These are phyloP conservation scores for Salix brachista DNA, from an alignment of 345 rosid genomes.

Conservation along the genomic window DNA sequence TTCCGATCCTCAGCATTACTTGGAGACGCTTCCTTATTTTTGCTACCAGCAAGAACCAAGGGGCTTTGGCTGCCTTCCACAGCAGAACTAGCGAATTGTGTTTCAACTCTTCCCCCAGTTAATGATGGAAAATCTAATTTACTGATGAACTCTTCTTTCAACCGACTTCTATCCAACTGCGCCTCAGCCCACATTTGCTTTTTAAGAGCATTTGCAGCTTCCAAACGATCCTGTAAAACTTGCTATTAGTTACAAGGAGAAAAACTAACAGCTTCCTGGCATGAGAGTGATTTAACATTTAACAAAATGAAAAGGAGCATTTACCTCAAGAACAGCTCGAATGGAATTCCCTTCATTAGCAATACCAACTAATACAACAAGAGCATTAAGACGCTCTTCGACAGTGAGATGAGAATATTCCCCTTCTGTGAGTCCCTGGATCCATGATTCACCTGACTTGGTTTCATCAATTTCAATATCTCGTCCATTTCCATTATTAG, in stretches of 20 bases:
- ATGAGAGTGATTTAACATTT: constrained; percentile 8
- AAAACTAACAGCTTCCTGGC: background rate
- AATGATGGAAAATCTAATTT: constrained; percentile 53
- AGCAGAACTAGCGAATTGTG: constrained; percentile 32
- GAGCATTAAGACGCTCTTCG: constrained; percentile 90
- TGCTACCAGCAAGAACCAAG: constrained; percentile 28
- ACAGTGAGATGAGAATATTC: constrained; percentile 92
- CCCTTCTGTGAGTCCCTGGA: constrained; percentile 90
- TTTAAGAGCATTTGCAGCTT: constrained; percentile 94
- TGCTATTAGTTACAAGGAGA: constrained; percentile 11
- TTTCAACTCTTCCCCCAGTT: constrained; percentile 49
- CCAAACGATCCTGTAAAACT: constrained; percentile 81
- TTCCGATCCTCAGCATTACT: constrained; percentile 53
- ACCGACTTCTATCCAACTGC: constrained; percentile 79
- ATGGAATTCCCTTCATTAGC: constrained; percentile 94
- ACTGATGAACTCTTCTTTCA: constrained; percentile 58
- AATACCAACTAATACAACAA: constrained; percentile 73
- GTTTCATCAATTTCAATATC: constrained; percentile 72
- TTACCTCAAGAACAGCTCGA: constrained; percentile 91
- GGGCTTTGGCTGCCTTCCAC: constrained; percentile 50
- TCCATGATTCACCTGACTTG: constrained; percentile 78
- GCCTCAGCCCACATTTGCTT: constrained; percentile 99
- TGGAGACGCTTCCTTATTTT: constrained; percentile 49
- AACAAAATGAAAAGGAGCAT: constrained; percentile 5
- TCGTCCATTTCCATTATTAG: constrained; percentile 38